Evolutionary conservation across 192 early-diverging fungal genomes (phyloP).

Genomic region (Coemansia sp.): DNA sequence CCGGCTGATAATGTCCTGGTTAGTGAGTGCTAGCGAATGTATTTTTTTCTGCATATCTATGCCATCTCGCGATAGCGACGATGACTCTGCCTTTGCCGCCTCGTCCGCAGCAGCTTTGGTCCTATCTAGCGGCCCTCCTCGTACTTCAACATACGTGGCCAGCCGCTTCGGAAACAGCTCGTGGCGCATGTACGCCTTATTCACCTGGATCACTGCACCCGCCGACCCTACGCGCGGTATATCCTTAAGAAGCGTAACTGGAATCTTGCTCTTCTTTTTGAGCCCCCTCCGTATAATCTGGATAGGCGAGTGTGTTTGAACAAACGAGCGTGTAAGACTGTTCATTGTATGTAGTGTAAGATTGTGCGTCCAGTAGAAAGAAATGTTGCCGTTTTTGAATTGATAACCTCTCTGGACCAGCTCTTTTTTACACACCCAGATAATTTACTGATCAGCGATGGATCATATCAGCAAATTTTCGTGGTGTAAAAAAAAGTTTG

Average conservation of each 20-base stretch:
- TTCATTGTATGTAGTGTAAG: conserved; percentile 15
- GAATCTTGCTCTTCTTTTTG: conserved; percentile 37
- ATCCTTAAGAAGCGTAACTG: conserved; percentile 35
- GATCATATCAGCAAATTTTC: no score
- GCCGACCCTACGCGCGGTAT: conserved; percentile 36
- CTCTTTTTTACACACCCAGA: no score
- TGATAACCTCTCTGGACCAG: no score
- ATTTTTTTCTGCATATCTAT: conserved; percentile 14
- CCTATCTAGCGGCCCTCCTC: conserved; percentile 40
- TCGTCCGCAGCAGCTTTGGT: conserved; percentile 7
- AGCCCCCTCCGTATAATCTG: conserved; percentile 31
- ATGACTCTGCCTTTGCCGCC: conserved; percentile 1
- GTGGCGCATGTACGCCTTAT: conserved; percentile 47
- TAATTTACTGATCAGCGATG: no score
- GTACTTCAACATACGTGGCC: conserved; percentile 39
- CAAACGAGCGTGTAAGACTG: conserved; percentile 17
- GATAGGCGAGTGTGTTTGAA: conserved; percentile 14
- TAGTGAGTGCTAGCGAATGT: conserved; percentile 37
- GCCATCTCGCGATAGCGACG: not conserved
- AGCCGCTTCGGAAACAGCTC: conserved; percentile 49
- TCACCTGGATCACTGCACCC: conserved; percentile 34
- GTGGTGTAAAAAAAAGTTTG: no score
- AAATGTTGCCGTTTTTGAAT: no score
- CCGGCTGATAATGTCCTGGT: conserved; percentile 32
- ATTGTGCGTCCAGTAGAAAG: no score